Evolutionary conservation across 257 asterid species (phyloP).

Genomic region (Penstemon eatonii): DNA sequence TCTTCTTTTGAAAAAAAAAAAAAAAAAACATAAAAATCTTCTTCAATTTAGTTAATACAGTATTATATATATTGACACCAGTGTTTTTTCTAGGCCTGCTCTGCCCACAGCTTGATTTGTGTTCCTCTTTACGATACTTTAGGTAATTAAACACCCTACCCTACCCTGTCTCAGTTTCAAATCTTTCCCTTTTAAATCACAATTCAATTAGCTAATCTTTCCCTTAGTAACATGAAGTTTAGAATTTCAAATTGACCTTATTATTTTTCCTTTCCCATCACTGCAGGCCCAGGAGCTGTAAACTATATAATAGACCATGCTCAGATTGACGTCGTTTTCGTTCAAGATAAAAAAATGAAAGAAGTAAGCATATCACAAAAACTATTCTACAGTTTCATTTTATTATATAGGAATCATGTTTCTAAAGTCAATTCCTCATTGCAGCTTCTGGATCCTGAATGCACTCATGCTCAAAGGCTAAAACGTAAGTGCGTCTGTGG

Average conservation of each 20-base stretch:
- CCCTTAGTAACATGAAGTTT: too few relatives aligned
- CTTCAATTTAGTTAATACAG: too few relatives aligned
- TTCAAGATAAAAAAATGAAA: slow-evolving; percentile 77
- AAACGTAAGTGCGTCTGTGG: slow-evolving; percentile 47
- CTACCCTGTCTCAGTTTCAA: too few relatives aligned
- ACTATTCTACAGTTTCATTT: slow-evolving; percentile 23
- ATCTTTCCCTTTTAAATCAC: not conserved
- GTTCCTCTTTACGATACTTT: slow-evolving; percentile 96
- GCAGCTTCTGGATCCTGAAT: slow-evolving; percentile 79
- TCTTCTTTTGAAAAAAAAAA: too few relatives aligned
- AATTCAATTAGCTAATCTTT: not conserved
- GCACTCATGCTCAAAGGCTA: slow-evolving; percentile 69
- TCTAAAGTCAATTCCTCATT: slow-evolving; percentile 16
- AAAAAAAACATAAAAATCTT: too few relatives aligned
- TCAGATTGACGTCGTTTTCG: slow-evolving; percentile 75
- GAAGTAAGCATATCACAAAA: slow-evolving; percentile 50
- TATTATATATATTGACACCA: not conserved
- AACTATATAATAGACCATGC: slow-evolving; percentile 82
- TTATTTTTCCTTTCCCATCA: slow-evolving; percentile 15
- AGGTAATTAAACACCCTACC: slow-evolving; percentile 46
- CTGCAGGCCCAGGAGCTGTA: slow-evolving; percentile 86
- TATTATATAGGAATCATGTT: slow-evolving; percentile 7
- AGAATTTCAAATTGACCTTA: not conserved
- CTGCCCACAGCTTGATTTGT: slow-evolving; percentile 73
- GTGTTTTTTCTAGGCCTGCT: slow-evolving; percentile 66